phyloP scores from a whole-genome alignment of 257 asterid genomes.

The Solanum chaucha region DNA sequence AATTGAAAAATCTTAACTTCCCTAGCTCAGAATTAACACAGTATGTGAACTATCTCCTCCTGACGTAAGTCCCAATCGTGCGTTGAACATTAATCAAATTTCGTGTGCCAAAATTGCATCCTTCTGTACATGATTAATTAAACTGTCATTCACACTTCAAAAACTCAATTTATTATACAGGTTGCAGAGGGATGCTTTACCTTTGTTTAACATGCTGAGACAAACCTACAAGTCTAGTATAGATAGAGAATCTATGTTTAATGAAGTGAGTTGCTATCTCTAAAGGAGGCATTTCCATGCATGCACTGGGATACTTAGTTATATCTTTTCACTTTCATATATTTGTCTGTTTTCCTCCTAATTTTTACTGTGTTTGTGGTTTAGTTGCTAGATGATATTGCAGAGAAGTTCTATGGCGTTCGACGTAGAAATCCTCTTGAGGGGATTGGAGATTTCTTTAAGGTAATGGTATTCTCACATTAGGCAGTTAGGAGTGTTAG shows the following conservation, averaged over 20 bases:
- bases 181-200: slow-evolving; percentile 89
- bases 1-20: slow-evolving; percentile 39
- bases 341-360: neutral
- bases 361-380: neutral
- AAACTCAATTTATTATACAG: slow-evolving; percentile 28
- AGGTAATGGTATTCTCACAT: neutral
- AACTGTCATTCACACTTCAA: neutral
- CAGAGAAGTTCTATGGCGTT: slow-evolving; percentile 77
- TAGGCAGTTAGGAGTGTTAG: neutral
- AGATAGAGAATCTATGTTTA: slow-evolving; percentile 62
- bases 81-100: neutral
- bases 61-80: slow-evolving; percentile 41
- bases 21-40: slow-evolving; percentile 77
- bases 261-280: slow-evolving; percentile 39
- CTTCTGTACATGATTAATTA: neutral
- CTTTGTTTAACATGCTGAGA: slow-evolving; percentile 73
- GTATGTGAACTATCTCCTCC: slow-evolving; percentile 63
- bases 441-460: slow-evolving; percentile 76
- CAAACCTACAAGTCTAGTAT: slow-evolving; percentile 58
- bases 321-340: neutral
- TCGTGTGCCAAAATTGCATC: neutral
- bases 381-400: slow-evolving; percentile 82
- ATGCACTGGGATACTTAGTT: neutral
- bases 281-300: neutral
- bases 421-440: slow-evolving; percentile 64